phyloP scores from a whole-genome alignment of 2,329 filamentous ascomycete genomes.

The Xylariaceae sp. region DNA sequence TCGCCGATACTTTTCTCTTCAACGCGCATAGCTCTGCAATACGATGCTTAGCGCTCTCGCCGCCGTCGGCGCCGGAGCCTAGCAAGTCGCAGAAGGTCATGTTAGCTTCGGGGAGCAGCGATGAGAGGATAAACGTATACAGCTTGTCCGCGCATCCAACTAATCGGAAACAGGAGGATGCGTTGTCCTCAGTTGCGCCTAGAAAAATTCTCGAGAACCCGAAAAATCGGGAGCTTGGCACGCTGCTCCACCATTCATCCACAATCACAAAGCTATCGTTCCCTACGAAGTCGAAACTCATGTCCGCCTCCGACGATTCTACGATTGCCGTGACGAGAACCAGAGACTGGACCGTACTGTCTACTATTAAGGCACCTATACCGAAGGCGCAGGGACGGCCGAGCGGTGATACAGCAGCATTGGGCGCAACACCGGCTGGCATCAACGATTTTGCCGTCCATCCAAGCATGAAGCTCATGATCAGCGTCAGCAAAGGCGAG shows the following conservation, averaged over 20 bases:
- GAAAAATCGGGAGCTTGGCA: constrained; percentile 85
- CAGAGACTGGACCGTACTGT: constrained; percentile 86
- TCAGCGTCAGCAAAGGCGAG: constrained; percentile 88
- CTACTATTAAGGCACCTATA: constrained; percentile 84
- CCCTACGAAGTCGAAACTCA: constrained; percentile 81
- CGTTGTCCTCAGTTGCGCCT: constrained; percentile 68
- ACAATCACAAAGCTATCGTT: constrained; percentile 81
- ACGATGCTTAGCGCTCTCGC: constrained; percentile 84
- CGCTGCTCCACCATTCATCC: constrained; percentile 82
- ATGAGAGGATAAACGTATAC: constrained; percentile 95
- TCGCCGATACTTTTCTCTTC: constrained; percentile 94
- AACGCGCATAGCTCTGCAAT: constrained; percentile 90
- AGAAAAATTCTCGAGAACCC: constrained; percentile 81
- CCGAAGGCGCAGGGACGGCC: constrained; percentile 80
- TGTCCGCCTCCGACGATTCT: constrained; percentile 88
- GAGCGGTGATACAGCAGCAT: constrained; percentile 84
- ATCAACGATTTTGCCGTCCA: constrained; percentile 96
- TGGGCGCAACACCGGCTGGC: constrained; percentile 80
- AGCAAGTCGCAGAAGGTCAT: constrained; percentile 79
- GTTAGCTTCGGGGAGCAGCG: constrained; percentile 87
- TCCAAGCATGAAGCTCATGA: constrained; percentile 94
- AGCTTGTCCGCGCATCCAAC: constrained; percentile 75
- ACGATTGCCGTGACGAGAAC: constrained; percentile 86
- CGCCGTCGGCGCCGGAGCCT: constrained; percentile 63
- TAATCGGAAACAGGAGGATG: constrained; percentile 56